Conservation (phyloP, 352 stramenopile genomes). For the Aphanomyces astaci region DNA sequence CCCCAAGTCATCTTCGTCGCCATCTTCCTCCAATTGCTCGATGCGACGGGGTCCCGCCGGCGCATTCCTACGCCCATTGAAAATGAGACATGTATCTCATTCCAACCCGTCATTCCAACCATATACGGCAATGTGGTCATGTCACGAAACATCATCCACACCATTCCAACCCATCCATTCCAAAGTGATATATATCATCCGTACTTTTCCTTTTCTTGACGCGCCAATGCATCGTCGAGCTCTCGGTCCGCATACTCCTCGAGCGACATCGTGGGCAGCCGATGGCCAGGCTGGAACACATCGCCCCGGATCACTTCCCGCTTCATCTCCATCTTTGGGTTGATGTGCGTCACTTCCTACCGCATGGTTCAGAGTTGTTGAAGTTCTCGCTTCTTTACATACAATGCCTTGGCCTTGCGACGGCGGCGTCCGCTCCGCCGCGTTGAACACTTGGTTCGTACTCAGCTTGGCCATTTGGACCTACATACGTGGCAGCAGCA, state of each 20-base stretch:
- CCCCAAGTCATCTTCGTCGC: constrained; percentile 89
- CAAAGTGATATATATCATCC: too few relatives aligned
- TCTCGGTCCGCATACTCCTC: constrained; percentile 90
- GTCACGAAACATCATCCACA: neutral
- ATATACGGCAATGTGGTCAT: neutral
- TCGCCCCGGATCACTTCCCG: constrained; percentile 74
- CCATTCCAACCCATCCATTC: too few relatives aligned
- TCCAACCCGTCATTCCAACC: too few relatives aligned
- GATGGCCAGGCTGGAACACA: constrained; percentile 94
- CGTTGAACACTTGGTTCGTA: constrained; percentile 63
- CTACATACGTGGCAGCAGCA: constrained; percentile 25
- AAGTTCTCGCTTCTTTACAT: too few relatives aligned
- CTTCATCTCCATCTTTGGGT: constrained; percentile 79
- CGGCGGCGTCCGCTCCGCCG: constrained; percentile 47
- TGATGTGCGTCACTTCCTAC: constrained; percentile 78
- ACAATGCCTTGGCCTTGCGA: constrained; percentile 70
- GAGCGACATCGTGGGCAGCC: constrained; percentile 93
- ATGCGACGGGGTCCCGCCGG: constrained; percentile 72
- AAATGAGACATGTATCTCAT: too few relatives aligned
- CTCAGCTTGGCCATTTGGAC: constrained; percentile 56
- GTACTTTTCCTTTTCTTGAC: constrained; percentile 70
- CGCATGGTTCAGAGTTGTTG: too few relatives aligned
- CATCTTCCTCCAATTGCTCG: constrained; percentile 90
- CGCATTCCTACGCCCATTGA: constrained; percentile 54
- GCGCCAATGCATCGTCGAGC: constrained; percentile 78